A percentile compares a stretch with the other conserved stretches of the same genome.
Conservation (phyloP, 176 grass and related monocot species). For the Oryza longistaminata region DNA sequence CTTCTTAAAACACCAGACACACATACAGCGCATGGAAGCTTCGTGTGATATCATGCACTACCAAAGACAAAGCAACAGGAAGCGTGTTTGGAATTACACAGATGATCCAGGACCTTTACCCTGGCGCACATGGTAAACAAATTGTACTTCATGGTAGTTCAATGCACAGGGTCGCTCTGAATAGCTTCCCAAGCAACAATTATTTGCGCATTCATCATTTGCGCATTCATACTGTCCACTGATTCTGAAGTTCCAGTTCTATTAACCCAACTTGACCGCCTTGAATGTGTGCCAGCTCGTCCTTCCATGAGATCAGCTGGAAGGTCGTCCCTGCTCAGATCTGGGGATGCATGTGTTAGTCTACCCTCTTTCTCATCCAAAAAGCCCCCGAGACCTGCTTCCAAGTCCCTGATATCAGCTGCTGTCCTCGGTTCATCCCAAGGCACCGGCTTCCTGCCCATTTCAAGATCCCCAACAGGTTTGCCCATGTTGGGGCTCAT, state of each 20-base stretch:
- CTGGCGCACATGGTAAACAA: constrained; percentile 25
- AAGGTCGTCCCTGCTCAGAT: constrained; percentile 59
- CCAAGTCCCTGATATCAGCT: constrained; percentile 64
- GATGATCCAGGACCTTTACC: constrained; percentile 32
- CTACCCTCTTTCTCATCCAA: constrained; percentile 71
- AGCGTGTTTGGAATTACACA: constrained; percentile 39
- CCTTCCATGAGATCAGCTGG: constrained; percentile 46
- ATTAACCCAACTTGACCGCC: constrained; percentile 52
- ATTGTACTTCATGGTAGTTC: constrained; percentile 4
- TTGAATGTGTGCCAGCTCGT: constrained; percentile 41
- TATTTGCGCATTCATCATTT: constrained; percentile 3
- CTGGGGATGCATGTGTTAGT: constrained; percentile 55
- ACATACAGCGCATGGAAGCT: constrained; percentile 7
- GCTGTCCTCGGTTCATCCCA: constrained; percentile 78
- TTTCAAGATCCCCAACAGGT: constrained; percentile 68
- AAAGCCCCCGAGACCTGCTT: constrained; percentile 51
- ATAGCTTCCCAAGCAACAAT: not conserved
- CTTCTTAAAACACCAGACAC: constrained; percentile 28
- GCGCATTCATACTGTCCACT: not conserved
- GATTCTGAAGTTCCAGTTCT: constrained; percentile 28
- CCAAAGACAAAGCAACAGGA: constrained; percentile 13
- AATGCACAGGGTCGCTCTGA: not conserved
- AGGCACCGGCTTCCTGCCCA: constrained; percentile 68
- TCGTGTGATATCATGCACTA: constrained; percentile 12
- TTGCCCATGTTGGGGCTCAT: constrained; percentile 91